phyloP scores from a whole-genome alignment of 192 early-diverging fungal species.

The Coemansia sp. region DNA sequence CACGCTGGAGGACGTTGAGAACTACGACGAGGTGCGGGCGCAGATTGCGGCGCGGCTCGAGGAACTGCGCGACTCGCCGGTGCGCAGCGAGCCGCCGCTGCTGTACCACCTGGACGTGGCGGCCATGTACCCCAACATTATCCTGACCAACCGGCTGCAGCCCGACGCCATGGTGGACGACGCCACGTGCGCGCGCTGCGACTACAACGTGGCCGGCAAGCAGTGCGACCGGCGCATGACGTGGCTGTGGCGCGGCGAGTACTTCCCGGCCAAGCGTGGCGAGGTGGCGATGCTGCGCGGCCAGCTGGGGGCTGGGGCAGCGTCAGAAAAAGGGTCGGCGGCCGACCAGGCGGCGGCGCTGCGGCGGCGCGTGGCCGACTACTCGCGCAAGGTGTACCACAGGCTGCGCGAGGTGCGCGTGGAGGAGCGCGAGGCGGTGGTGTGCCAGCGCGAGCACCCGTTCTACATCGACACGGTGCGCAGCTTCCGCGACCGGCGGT shows the following conservation, averaged over 20 bases:
- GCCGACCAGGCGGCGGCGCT: slow-evolving; percentile 70
- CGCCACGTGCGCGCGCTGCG: slow-evolving; percentile 84
- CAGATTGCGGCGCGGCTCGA: slow-evolving; percentile 64
- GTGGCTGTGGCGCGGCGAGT: slow-evolving; percentile 99
- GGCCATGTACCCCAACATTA: slow-evolving; percentile 99
- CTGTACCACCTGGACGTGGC: slow-evolving; percentile 99
- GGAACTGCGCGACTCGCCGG: slow-evolving; percentile 78
- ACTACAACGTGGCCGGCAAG: slow-evolving; percentile 87
- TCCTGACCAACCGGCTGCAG: slow-evolving; percentile 95
- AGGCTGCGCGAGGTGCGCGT: slow-evolving; percentile 79
- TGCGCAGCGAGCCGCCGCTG: slow-evolving; percentile 72
- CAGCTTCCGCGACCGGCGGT: slow-evolving; percentile 94
- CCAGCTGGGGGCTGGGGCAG: slow-evolving; percentile 72
- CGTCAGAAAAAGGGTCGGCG: slow-evolving; percentile 17
- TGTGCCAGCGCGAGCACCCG: slow-evolving; percentile 97
- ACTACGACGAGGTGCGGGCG: slow-evolving; percentile 82
- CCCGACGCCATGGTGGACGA: slow-evolving; percentile 94
- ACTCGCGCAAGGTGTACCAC: slow-evolving; percentile 84
- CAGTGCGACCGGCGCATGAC: slow-evolving; percentile 89
- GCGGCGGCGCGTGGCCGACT: slow-evolving; percentile 80
- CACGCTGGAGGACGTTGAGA: slow-evolving; percentile 72
- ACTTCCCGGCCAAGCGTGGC: slow-evolving; percentile 81
- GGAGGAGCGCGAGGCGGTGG: slow-evolving; percentile 79
- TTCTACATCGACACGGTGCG: slow-evolving; percentile 98
- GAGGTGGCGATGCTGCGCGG: slow-evolving; percentile 91